phyloP scores from a whole-genome alignment of 441 rosid species.

The Pelargonium citronellum region DNA sequence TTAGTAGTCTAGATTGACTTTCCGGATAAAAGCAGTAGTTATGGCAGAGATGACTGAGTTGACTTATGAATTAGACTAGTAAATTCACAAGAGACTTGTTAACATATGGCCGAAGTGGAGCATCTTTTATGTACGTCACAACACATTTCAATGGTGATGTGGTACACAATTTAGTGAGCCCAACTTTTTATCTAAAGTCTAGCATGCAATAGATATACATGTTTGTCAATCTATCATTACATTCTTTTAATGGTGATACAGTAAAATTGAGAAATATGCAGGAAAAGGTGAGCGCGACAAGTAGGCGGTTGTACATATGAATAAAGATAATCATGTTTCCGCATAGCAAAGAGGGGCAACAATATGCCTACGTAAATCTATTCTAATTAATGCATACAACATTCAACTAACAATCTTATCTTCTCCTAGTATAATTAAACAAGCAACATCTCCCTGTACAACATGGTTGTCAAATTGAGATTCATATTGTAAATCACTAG shows the following conservation, averaged over 20 bases:
- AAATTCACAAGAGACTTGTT: neutral
- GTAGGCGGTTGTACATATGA: neutral
- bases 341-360: neutral
- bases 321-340: neutral
- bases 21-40: neutral
- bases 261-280: neutral
- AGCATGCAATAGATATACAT: neutral
- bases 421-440: neutral
- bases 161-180: neutral
- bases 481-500: too few species aligned
- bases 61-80: neutral
- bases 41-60: neutral
- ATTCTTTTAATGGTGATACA: slow-evolving; percentile 2
- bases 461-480: too few species aligned
- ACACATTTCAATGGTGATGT: neutral
- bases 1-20: neutral
- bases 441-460: too few species aligned
- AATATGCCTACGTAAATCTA: neutral
- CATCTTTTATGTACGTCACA: neutral
- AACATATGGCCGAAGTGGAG: neutral
- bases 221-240: neutral
- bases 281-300: neutral
- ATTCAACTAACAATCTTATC: neutral
- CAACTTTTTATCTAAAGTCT: neutral
- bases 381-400: neutral